A percentile compares a stretch with the other conserved stretches of the same genome.
Conservation (phyloP, 306 rosid species). For the Sicyos edulis region DNA sequence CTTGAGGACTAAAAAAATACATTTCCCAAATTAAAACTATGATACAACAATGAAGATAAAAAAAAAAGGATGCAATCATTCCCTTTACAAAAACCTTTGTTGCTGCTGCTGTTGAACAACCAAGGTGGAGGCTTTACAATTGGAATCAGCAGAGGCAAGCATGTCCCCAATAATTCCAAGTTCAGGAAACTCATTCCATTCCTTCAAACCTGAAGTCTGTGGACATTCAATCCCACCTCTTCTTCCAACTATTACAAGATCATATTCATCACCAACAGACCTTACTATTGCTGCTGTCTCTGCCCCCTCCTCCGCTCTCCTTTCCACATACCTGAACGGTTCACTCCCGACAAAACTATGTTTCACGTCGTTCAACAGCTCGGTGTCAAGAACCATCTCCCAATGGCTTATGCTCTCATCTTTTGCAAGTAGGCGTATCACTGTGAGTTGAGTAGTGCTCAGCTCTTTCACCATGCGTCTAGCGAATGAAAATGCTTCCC, state of each 20-base stretch:
- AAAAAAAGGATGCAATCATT: not conserved
- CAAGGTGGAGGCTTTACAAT: slow-evolving; percentile 38
- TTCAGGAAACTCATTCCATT: slow-evolving; percentile 66
- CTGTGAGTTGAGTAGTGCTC: slow-evolving; percentile 6
- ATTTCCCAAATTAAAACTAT: not conserved
- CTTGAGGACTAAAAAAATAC: too few relatives aligned
- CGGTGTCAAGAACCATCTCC: slow-evolving; percentile 24
- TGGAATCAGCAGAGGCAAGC: slow-evolving; percentile 51
- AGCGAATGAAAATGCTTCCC: slow-evolving; percentile 38
- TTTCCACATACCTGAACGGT: slow-evolving; percentile 21
- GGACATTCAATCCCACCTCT: slow-evolving; percentile 21
- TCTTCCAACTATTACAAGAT: slow-evolving; percentile 57
- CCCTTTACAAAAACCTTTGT: not conserved
- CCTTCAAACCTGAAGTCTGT: slow-evolving; percentile 42
- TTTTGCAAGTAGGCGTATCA: slow-evolving; percentile 22
- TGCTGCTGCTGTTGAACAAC: slow-evolving; percentile 53
- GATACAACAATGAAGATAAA: not conserved
- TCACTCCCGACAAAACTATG: not conserved
- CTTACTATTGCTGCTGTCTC: slow-evolving; percentile 29
- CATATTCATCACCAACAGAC: slow-evolving; percentile 30
- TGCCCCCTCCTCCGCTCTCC: slow-evolving; percentile 16
- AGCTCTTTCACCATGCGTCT: slow-evolving; percentile 45
- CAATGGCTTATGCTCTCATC: not conserved
- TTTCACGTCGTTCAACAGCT: slow-evolving; percentile 22
- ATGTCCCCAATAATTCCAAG: slow-evolving; percentile 55